Base-by-base conservation (phyloP, 1,284 basidiomycete species). In the Ustilago esculenta region DNA sequence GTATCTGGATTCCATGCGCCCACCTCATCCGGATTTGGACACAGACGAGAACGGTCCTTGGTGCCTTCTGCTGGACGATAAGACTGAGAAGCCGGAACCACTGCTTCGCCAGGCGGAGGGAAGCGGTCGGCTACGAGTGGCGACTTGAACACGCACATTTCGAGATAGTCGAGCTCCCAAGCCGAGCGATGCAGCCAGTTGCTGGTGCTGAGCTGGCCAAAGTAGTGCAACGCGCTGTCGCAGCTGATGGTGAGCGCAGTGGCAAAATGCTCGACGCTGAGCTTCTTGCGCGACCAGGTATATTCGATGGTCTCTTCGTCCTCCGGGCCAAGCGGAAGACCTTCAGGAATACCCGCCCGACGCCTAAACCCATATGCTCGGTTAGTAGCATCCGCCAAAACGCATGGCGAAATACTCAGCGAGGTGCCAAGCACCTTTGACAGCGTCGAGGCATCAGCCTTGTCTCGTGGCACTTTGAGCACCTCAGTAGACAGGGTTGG, bases 151-250 rank as follows among this genome's bases (percentile, higher is more conserved):
- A 80, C 75, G 51, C 76, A 79, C 52, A 72, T 66, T 42, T 81
- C 75, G 15, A 81, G 59, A 29, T 81, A 81, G 45, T 74, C 69
- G n/a, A 81, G 61, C 53, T 81, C 79, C 79, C 79, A 81, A n/a
- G 75, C 72, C 5, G 76, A 70, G 1, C 54, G 49, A 32, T 68
- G 50, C 1, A 55, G 50, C 79, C 77, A 81, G 3, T 59, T 41
- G 18, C 55, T 33, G 12, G 53, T 43, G 23, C 48, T 43, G 11
- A 81, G 69, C 66, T 79, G 77, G 2, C 27, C 18, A 2, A 75
- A 32, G 32, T 58, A 56, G 51, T 80, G 74, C 51, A 67, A 44
- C 1, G 72, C 41, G 12, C 68, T 72, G 30, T 74, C 72, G 32
- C 48, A 36, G 27, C 48, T 45, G 27, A 79, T 58, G 14, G 69